phyloP scores from a whole-genome alignment of 495 filamentous ascomycete species.

The Parachaetomium inaequale region DNA sequence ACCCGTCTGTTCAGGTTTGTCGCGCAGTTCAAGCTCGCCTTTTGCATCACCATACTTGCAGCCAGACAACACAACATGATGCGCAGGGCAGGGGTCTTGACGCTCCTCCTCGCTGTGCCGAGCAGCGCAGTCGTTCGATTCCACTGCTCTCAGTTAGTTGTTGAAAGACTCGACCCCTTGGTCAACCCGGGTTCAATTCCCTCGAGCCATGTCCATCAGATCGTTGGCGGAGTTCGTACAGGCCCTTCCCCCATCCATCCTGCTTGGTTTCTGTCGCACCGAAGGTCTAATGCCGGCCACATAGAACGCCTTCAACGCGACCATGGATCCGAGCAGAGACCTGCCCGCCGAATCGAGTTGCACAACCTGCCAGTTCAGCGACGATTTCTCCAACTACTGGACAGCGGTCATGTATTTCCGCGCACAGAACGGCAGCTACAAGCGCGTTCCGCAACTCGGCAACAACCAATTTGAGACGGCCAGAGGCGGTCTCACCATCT shows the following conservation, averaged over 20 bases:
- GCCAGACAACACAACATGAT: not conserved
- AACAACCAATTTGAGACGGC: slow-evolving; percentile 1
- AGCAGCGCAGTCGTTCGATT: not conserved
- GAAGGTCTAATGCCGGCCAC: not conserved
- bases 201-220: slow-evolving; percentile 1
- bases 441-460: not conserved
- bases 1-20: not conserved
- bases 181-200: not conserved
- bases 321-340: not conserved
- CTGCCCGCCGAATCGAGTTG: not conserved
- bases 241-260: not conserved
- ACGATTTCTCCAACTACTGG: slow-evolving; percentile 9
- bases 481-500: not conserved
- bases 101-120: not conserved
- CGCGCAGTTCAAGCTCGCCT: not conserved
- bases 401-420: slow-evolving; percentile 1
- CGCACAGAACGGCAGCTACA: slow-evolving; percentile 5
- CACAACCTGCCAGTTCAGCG: not conserved
- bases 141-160: not conserved
- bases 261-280: not conserved
- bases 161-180: not conserved
- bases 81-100: not conserved
- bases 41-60: not conserved
- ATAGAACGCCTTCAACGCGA: slow-evolving; percentile 2
- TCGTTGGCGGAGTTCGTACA: not conserved